Evolutionary conservation across 2,329 filamentous ascomycete species (phyloP), one percentile per base, ranked within the genome.

Genomic region (Claviceps spartinae): DNA sequence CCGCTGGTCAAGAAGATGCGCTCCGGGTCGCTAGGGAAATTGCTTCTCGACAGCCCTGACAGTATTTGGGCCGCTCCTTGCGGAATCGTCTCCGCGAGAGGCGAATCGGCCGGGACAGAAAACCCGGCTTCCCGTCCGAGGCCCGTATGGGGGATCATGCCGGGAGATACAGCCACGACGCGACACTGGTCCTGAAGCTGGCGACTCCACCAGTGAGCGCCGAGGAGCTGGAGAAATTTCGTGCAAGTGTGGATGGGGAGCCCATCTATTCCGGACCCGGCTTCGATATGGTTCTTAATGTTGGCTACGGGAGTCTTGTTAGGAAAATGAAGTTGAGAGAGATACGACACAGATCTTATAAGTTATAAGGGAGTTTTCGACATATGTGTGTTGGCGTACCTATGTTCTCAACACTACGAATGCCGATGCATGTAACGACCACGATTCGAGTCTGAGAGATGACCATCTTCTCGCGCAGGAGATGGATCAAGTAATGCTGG

Each of bases 121-220:
- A 70, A 53, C 3, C 59, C 62, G 11, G 56, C 58, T 2, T 64
- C 61, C 2, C 68, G 61, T 0, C 59, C 60, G 16, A 78, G 63
- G 0, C 69, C 69, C 0, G 76, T 78, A n/a, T 58, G 57, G 2
- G 75, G 75, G 41, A 79, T 71, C 3, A 78, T 57, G 0, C 76
- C 76, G 0, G 76, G 76, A 7, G 75, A 78, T 5, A 77, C 75
- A 9, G 76, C 76, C 4, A 79, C 68, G 18, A 79, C 71, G 5
- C 62, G 57, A 58, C 69, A 73, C 26, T 65, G 62, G 24, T 63
- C 70, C 0, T 57, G 52, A 14, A 79, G 68, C 56, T 76, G 65
- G 3, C 75, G 74, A 2, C 74, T 73, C 76, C 76, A 79, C 74
- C 74, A 79, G 47, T 78, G 75, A 1, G 75, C 73, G 5, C 67